phyloP scores from a whole-genome alignment of 2,329 filamentous ascomycete species.

The Knoxdaviesia proteae region DNA sequence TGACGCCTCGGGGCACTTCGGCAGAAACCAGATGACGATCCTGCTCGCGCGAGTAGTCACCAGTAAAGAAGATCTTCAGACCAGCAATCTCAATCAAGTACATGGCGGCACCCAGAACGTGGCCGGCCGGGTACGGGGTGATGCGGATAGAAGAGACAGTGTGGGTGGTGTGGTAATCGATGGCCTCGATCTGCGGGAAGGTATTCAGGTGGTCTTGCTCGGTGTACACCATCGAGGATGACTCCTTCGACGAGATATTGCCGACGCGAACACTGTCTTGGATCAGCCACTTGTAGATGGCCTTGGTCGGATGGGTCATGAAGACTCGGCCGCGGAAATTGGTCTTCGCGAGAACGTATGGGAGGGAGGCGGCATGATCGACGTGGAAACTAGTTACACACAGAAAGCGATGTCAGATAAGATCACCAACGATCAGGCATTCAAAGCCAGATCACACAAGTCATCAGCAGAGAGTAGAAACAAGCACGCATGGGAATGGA shows the following conservation, averaged over 20 bases:
- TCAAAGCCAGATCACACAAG: neutral
- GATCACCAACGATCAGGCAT: too few relatives aligned
- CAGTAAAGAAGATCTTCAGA: constrained; percentile 91
- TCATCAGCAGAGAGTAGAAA: neutral
- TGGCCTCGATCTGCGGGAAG: constrained; percentile 85
- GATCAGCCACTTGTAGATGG: constrained; percentile 99
- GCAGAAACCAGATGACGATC: constrained; percentile 91
- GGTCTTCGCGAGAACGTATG: constrained; percentile 92
- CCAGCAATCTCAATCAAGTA: constrained; percentile 94
- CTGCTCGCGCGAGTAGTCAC: constrained; percentile 90
- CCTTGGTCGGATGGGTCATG: constrained; percentile 98
- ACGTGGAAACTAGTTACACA: constrained; percentile 62
- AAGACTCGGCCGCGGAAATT: constrained; percentile 94
- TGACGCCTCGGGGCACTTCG: constrained; percentile 69
- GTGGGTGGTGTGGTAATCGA: constrained; percentile 95
- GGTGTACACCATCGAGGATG: constrained; percentile 66
- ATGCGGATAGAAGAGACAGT: constrained; percentile 93
- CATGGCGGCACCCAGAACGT: constrained; percentile 97
- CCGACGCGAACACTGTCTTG: constrained; percentile 89
- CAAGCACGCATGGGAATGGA: neutral
- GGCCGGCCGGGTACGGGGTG: constrained; percentile 88
- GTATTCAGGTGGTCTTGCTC: constrained; percentile 90
- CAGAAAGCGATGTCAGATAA: neutral
- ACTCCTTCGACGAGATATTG: constrained; percentile 41
- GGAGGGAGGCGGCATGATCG: constrained; percentile 95